Percentiles rank a stretch among this genome's conserved stretches.
phyloP scores from a whole-genome alignment of 805 yeast genomes.

The Hanseniaspora osmophila region DNA sequence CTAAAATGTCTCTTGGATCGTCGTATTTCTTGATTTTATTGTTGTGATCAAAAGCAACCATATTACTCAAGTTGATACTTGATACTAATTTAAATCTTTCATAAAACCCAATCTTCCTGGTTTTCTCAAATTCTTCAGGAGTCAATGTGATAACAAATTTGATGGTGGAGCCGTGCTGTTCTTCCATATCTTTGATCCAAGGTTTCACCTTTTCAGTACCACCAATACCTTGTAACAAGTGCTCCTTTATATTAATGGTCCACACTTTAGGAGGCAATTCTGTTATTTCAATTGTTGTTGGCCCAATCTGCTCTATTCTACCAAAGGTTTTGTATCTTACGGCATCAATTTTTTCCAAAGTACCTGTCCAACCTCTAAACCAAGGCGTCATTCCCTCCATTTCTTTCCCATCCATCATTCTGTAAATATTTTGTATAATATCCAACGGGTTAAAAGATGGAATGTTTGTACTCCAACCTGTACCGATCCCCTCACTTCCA shows the following conservation, averaged over 20 bases:
- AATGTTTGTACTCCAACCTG: constrained; percentile 93
- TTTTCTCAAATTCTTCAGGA: constrained; percentile 71
- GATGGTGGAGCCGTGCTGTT: constrained; percentile 76
- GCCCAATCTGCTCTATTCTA: constrained; percentile 65
- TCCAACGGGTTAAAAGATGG: constrained; percentile 85
- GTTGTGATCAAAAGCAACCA: constrained; percentile 89
- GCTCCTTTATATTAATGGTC: constrained; percentile 86
- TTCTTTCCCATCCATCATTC: constrained; percentile 60
- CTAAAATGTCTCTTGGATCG: constrained; percentile 58
- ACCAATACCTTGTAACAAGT: constrained; percentile 52
- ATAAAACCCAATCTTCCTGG: constrained; percentile 59
- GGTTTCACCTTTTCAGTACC: constrained; percentile 63
- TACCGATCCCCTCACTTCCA: constrained; percentile 96
- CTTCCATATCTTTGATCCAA: constrained; percentile 92
- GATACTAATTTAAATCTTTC: constrained; percentile 72
- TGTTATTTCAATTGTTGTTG: constrained; percentile 70
- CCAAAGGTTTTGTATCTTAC: constrained; percentile 72
- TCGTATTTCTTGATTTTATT: constrained; percentile 80
- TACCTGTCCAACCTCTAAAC: constrained; percentile 93
- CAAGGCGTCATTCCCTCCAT: constrained; percentile 72
- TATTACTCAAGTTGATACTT: constrained; percentile 58
- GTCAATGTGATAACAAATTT: constrained; percentile 64
- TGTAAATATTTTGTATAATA: constrained; percentile 57
- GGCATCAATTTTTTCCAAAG: constrained; percentile 44
- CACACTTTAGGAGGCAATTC: constrained; percentile 87